These are phyloP conservation scores for Wakefieldia striispora DNA, from an alignment of 768 basidiomycete species.

Conservation along the genomic window DNA sequence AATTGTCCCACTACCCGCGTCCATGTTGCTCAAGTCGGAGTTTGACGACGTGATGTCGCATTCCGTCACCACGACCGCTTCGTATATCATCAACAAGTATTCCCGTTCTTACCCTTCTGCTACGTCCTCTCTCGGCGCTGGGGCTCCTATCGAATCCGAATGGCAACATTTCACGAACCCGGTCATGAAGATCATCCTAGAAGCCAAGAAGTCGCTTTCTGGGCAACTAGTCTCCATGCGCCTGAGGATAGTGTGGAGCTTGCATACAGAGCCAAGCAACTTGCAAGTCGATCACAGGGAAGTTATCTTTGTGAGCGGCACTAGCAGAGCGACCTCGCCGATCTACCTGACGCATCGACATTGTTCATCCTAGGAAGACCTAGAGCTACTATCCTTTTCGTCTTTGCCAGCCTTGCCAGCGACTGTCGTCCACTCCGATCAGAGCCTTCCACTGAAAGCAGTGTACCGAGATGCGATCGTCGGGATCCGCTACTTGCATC, in stretches of 20 bases:
- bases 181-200: constrained; percentile 57
- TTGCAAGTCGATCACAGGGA: constrained; percentile 48
- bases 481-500: constrained; percentile 72
- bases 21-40: not conserved
- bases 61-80: constrained; percentile 53
- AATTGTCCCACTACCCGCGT: not conserved
- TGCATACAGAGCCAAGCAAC: constrained; percentile 40
- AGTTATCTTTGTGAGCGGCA: constrained; percentile 60
- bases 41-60: constrained; percentile 24
- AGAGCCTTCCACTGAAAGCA: constrained; percentile 73
- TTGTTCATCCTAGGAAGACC: constrained; percentile 56
- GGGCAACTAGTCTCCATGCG: constrained; percentile 61
- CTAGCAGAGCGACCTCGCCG: not conserved
- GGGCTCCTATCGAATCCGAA: constrained; percentile 39
- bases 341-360: not conserved
- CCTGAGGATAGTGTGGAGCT: constrained; percentile 62
- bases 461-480: constrained; percentile 73
- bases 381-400: constrained; percentile 72
- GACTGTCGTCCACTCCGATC: constrained; percentile 35
- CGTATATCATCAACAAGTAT: constrained; percentile 60
- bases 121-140: constrained; percentile 9
- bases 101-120: constrained; percentile 57
- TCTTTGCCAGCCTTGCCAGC: constrained; percentile 34
- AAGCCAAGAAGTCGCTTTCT: constrained; percentile 50
- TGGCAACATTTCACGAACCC: constrained; percentile 84